A percentile compares a stretch with the other conserved stretches of the same genome.
These are phyloP conservation scores for Emergomyces orientalis DNA, from an alignment of 2,329 filamentous ascomycete genomes.

Conservation along the genomic window DNA sequence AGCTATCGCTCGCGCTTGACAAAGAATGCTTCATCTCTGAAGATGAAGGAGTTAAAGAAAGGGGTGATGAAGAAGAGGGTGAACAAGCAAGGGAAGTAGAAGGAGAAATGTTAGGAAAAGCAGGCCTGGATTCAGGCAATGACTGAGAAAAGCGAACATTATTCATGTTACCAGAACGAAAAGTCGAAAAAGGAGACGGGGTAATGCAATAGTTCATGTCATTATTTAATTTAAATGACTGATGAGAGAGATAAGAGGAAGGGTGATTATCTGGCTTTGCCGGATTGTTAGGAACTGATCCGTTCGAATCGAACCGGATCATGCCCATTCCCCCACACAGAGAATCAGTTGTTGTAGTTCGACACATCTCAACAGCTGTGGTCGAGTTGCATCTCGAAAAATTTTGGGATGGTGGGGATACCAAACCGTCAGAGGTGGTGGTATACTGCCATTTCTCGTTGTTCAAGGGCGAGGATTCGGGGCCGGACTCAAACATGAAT, in stretches of 20 bases:
- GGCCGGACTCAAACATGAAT: not conserved
- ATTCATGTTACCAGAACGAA: constrained; percentile 21
- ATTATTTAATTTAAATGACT: constrained; percentile 22
- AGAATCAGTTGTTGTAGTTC: constrained; percentile 38
- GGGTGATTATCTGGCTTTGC: constrained; percentile 18
- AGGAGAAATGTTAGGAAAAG: constrained; percentile 30
- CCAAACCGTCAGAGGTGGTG: constrained; percentile 17
- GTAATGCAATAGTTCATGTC: constrained; percentile 23
- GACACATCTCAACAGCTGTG: constrained; percentile 34
- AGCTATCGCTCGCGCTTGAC: constrained; percentile 40
- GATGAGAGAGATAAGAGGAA: constrained; percentile 21
- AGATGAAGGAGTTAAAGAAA: constrained; percentile 31
- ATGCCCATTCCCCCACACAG: constrained; percentile 36
- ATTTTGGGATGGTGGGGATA: constrained; percentile 11
- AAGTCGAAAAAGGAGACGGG: constrained; percentile 20
- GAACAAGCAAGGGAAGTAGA: constrained; percentile 24
- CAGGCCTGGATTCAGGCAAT: constrained; percentile 25
- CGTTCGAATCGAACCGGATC: constrained; percentile 37
- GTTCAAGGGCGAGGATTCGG: not conserved
- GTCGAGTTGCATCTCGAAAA: constrained; percentile 20
- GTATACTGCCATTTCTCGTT: constrained; percentile 18
- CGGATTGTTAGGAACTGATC: constrained; percentile 23
- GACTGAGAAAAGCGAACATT: constrained; percentile 24
- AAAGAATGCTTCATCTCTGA: constrained; percentile 44
- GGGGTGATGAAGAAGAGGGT: constrained; percentile 25